These are phyloP conservation scores for Cicer judaicum DNA, from an alignment of 306 rosid species.

Conservation along the genomic window DNA sequence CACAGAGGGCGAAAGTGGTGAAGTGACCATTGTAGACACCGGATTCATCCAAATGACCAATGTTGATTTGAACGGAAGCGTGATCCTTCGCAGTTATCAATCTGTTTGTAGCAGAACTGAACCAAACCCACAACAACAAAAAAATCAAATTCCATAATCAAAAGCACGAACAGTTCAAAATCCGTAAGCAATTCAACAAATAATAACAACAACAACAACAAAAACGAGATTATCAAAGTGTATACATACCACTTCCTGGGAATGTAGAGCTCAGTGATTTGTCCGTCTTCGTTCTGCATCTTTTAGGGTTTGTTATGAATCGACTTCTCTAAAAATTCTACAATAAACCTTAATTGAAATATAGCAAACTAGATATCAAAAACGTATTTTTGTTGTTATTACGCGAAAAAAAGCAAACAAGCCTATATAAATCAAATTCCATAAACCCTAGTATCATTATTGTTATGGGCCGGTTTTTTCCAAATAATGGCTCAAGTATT, in stretches of 20 bases:
- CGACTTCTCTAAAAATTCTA: too few relatives aligned
- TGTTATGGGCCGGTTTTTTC: too few relatives aligned
- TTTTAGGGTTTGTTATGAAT: too few relatives aligned
- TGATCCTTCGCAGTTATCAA: conserved; percentile 81
- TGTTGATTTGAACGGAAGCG: conserved; percentile 77
- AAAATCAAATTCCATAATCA: background rate
- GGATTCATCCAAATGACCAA: conserved; percentile 78
- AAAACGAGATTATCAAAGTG: background rate
- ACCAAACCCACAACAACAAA: background rate
- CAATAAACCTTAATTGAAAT: too few relatives aligned
- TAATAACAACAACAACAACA: background rate
- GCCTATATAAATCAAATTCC: too few relatives aligned
- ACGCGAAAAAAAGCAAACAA: too few relatives aligned
- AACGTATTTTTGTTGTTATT: too few relatives aligned
- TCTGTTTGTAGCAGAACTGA: conserved; percentile 83
- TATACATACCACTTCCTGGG: conserved; percentile 58
- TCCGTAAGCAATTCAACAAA: background rate
- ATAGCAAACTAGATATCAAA: too few relatives aligned
- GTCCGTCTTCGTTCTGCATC: conserved; percentile 64
- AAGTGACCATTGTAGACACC: conserved; percentile 72
- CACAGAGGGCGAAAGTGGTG: conserved; percentile 80
- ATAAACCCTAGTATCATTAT: too few relatives aligned
- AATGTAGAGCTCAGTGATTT: conserved; percentile 57
- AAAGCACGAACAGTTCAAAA: too few relatives aligned
- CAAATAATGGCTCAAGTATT: too few relatives aligned